A percentile compares a stretch with the other conserved stretches of the same genome.
These are phyloP conservation scores for Oehlia diaphana DNA, from an alignment of 192 early-diverging fungal genomes.

Conservation along the genomic window DNA sequence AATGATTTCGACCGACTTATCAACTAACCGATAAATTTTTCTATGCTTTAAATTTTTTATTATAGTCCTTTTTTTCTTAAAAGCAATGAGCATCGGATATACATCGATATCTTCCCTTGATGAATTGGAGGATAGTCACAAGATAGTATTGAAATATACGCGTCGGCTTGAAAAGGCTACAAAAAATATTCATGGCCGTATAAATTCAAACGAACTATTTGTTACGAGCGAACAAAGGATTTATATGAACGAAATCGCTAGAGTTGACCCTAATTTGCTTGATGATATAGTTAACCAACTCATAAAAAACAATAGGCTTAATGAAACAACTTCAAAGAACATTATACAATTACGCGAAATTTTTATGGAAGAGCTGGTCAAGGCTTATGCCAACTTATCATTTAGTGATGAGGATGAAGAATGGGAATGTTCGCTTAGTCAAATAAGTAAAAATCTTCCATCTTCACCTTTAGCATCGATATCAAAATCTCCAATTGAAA, in stretches of 20 bases:
- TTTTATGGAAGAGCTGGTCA: neutral
- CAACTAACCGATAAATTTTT: too few relatives aligned
- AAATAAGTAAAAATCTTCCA: neutral
- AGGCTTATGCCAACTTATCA: neutral
- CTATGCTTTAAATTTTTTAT: too few relatives aligned
- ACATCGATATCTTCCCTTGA: neutral
- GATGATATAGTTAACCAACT: neutral
- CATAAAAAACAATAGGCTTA: neutral
- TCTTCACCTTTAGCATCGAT: neutral
- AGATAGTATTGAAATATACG: neutral
- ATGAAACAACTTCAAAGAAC: neutral
- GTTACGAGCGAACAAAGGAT: neutral
- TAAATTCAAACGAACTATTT: neutral
- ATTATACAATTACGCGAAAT: neutral
- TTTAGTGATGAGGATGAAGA: neutral
- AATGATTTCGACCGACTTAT: too few relatives aligned
- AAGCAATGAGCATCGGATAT: neutral
- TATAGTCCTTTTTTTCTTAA: too few relatives aligned
- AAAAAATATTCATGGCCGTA: neutral
- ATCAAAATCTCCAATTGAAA: neutral
- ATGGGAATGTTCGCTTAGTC: neutral
- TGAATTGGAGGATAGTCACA: neutral
- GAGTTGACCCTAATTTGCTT: neutral
- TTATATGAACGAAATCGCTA: neutral
- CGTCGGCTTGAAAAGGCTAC: neutral